These are phyloP conservation scores for Vinca minor DNA, from an alignment of 257 asterid species.

Conservation along the genomic window DNA sequence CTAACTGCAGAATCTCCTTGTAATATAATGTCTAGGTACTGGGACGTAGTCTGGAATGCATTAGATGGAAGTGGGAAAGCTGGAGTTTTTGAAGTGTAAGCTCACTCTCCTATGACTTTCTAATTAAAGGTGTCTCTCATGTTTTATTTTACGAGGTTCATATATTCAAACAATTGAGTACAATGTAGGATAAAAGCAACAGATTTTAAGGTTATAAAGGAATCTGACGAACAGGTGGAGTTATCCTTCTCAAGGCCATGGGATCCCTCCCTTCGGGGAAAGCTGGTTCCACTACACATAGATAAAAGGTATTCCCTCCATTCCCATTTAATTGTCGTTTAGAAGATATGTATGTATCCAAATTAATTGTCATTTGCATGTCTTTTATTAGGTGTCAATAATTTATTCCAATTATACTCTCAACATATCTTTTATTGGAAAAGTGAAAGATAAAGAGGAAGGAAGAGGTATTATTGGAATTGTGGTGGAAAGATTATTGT, in stretches of 20 bases:
- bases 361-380: too few species aligned
- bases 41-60: conserved; percentile 85
- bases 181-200: conserved; percentile 43
- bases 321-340: too few species aligned
- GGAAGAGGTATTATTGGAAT: too few species aligned
- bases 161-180: conserved; percentile 2
- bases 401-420: too few species aligned
- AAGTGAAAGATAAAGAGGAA: too few species aligned
- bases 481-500: too few species aligned
- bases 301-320: conserved; percentile 93
- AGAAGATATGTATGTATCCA: too few species aligned
- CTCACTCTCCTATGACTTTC: conserved; percentile 2
- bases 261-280: conserved; percentile 56
- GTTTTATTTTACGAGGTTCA: background rate
- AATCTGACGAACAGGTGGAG: conserved; percentile 48
- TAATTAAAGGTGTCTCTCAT: background rate
- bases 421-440: too few species aligned
- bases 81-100: conserved; percentile 59
- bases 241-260: conserved; percentile 45
- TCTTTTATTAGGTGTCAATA: too few species aligned
- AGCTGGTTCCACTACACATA: conserved; percentile 60
- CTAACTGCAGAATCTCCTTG: too few species aligned
- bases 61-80: conserved; percentile 44
- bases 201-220: conserved; percentile 36
- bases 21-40: conserved; percentile 42